Conservation (phyloP, 495 filamentous ascomycete species). For the Neurospora tetraspora region DNA sequence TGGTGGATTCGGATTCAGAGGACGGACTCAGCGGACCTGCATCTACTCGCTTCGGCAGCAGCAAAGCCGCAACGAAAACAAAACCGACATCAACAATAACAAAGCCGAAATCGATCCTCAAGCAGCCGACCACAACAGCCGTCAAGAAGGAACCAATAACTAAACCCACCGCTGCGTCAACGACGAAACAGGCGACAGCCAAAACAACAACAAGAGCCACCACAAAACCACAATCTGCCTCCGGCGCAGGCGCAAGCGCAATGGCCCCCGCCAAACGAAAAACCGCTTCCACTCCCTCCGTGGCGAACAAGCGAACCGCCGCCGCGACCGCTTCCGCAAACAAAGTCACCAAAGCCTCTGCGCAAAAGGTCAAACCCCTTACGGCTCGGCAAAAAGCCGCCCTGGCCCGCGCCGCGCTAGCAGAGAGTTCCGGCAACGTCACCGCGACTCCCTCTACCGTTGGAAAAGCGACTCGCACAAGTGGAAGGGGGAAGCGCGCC, state of each 20-base stretch:
- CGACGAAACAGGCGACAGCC: not conserved
- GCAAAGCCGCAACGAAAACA: constrained; percentile 21
- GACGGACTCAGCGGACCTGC: constrained; percentile 39
- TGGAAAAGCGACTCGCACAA: constrained; percentile 21
- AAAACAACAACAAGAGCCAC: not conserved
- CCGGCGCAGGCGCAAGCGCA: constrained; percentile 3
- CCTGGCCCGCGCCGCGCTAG: constrained; percentile 23
- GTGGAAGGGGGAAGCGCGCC: constrained; percentile 24
- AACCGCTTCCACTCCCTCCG: constrained; percentile 3
- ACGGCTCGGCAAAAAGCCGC: not conserved
- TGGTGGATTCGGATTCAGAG: constrained; percentile 61
- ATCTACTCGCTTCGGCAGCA: constrained; percentile 18
- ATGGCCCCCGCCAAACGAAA: constrained; percentile 38
- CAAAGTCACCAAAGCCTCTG: constrained; percentile 28
- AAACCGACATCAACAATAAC: constrained; percentile 1
- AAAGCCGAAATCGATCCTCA: not conserved
- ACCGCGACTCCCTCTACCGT: constrained; percentile 10
- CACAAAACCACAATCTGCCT: not conserved
- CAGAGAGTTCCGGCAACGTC: constrained; percentile 37
- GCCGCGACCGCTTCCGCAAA: constrained; percentile 17
- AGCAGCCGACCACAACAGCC: not conserved
- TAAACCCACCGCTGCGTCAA: not conserved
- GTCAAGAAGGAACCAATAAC: not conserved
- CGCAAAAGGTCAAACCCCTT: constrained; percentile 12
- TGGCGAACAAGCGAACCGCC: constrained; percentile 3